These are phyloP conservation scores for Leccinum ambiguum DNA, from an alignment of 1,284 basidiomycete species.

Conservation along the genomic window DNA sequence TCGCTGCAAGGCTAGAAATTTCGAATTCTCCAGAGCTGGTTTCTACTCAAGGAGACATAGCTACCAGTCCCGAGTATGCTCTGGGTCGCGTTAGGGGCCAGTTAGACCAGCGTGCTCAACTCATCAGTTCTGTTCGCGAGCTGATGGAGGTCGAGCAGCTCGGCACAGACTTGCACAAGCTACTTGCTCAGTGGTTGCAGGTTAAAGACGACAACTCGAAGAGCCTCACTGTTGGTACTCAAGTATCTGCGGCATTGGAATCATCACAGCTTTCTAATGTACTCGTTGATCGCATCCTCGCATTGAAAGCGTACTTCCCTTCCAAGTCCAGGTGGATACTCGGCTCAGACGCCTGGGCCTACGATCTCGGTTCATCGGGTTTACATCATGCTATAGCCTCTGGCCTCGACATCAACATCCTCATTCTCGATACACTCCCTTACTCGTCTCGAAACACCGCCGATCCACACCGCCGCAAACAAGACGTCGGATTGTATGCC, in stretches of 20 bases:
- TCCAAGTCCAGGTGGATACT: slow-evolving; percentile 90
- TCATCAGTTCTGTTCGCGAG: slow-evolving; percentile 62
- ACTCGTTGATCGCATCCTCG: slow-evolving; percentile 55
- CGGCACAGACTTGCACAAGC: slow-evolving; percentile 62
- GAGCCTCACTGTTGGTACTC: slow-evolving; percentile 59
- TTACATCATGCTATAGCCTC: slow-evolving; percentile 94
- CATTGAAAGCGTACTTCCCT: slow-evolving; percentile 61
- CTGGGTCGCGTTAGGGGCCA: slow-evolving; percentile 88
- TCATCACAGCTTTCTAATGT: slow-evolving; percentile 41
- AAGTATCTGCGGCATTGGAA: slow-evolving; percentile 59
- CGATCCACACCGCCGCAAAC: slow-evolving; percentile 80
- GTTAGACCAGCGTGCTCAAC: slow-evolving; percentile 66
- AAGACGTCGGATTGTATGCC: slow-evolving; percentile 94
- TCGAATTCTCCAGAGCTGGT: slow-evolving; percentile 82
- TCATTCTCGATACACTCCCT: slow-evolving; percentile 78
- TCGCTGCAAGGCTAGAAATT: slow-evolving; percentile 82
- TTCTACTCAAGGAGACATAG: slow-evolving; percentile 62
- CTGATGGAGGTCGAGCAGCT: slow-evolving; percentile 52
- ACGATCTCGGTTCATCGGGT: slow-evolving; percentile 95
- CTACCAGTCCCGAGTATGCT: slow-evolving; percentile 92
- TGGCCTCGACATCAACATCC: slow-evolving; percentile 88
- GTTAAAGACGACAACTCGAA: slow-evolving; percentile 60
- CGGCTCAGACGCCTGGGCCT: slow-evolving; percentile 95
- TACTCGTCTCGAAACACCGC: slow-evolving; percentile 75
- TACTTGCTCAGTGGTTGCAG: slow-evolving; percentile 77